These are phyloP conservation scores for Cystobasidium onofrii DNA, from an alignment of 768 basidiomycete species.

Conservation along the genomic window DNA sequence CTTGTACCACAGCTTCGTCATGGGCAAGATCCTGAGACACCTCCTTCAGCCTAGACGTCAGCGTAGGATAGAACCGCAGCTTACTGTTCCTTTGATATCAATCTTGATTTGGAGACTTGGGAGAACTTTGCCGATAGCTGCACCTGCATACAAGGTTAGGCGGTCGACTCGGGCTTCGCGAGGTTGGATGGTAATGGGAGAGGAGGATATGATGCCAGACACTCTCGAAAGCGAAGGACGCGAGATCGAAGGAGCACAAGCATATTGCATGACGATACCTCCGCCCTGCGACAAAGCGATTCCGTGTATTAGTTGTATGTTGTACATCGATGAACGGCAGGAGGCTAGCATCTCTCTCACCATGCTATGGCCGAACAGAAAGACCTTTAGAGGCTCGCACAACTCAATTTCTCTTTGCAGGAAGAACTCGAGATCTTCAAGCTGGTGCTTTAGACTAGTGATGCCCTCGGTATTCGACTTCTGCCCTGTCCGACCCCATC, in stretches of 20 bases:
- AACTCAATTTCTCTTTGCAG: conserved; percentile 13
- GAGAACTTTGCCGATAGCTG: conserved; percentile 1
- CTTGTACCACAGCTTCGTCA: conserved; percentile 27
- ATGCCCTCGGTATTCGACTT: conserved; percentile 33
- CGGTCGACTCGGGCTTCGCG: neutral
- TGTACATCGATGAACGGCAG: too few species aligned
- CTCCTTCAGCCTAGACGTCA: too few species aligned
- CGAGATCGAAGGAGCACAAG: neutral
- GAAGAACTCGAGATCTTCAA: conserved; percentile 38
- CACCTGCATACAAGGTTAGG: neutral
- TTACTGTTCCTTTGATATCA: conserved; percentile 1
- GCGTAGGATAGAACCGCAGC: too few species aligned
- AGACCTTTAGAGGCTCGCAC: conserved; percentile 22
- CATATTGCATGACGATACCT: conserved; percentile 16
- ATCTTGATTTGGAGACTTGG: conserved; percentile 28
- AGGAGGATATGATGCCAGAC: conserved; percentile 18
- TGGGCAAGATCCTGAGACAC: conserved; percentile 32
- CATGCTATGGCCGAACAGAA: conserved; percentile 35
- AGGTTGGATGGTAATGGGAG: conserved; percentile 25
- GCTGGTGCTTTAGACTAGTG: conserved; percentile 33
- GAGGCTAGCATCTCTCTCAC: too few species aligned
- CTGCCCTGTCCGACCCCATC: conserved; percentile 39
- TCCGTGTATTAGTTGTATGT: too few species aligned
- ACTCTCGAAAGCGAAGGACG: conserved; percentile 8
- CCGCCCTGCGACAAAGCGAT: too few species aligned